Percentiles rank a stretch among this genome's conserved stretches.
These are phyloP conservation scores for Pythium guiyangense DNA, from an alignment of 352 stramenopile species.

Conservation along the genomic window DNA sequence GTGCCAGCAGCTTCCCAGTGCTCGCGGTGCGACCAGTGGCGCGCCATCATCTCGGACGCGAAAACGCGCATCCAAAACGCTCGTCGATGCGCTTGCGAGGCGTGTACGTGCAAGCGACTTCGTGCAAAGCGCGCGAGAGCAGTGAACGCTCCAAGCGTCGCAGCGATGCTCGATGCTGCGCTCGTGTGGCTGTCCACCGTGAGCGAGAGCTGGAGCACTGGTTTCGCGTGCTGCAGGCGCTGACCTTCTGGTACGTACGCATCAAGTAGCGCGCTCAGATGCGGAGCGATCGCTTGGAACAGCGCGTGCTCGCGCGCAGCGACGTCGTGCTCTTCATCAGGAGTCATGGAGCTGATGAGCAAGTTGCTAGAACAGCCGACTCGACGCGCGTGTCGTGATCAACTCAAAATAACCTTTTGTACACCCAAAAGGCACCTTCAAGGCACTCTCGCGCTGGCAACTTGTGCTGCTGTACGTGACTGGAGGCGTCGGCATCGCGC, in stretches of 20 bases:
- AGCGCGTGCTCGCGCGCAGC: no score
- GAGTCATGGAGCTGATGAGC: no score
- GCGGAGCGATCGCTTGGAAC: no score
- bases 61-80: background rate
- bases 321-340: no score
- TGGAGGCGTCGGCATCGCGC: constrained; percentile 1
- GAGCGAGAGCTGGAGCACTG: no score
- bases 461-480: background rate
- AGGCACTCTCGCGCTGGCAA: background rate
- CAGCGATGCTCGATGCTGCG: background rate
- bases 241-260: no score
- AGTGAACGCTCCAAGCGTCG: background rate
- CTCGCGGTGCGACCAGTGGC: background rate
- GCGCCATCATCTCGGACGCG: background rate
- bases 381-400: no score
- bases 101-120: background rate
- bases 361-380: no score
- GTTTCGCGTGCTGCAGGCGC: no score
- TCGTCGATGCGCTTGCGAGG: background rate
- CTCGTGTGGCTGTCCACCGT: background rate
- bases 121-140: background rate
- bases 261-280: no score
- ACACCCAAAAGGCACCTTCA: no score
- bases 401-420: no score
- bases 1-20: background rate